Base-by-base conservation (phyloP, 805 yeast genomes). In the Teunomyces panamensis region DNA sequence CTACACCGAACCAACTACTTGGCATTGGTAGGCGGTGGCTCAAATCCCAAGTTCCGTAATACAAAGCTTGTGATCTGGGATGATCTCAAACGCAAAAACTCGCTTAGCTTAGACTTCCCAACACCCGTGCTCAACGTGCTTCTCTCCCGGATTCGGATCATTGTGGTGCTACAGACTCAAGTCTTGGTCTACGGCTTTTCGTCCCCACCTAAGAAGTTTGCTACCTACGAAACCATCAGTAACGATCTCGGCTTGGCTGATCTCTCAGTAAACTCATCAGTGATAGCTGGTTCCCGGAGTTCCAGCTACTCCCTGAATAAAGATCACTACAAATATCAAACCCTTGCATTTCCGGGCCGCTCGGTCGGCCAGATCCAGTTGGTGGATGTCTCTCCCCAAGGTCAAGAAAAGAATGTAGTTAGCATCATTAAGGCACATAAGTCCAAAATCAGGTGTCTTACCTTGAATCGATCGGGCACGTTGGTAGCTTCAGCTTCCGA, bases 21-120 rank as follows among this genome's bases (percentile, higher is more conserved):
- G 45, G 96, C 92, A 0, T 68, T 94, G 37, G 88, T 90, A 0
- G 97, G 97, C 1, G 97, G 97, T 13, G 97, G 97, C 1, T 75
- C 78, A 52, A 77, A 77, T 49, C 97, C 97, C 17, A 76, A 80
- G 51, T 88, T 81, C 58, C 87, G 96, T 1, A 75, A 80, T 55
- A 89, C 88, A 67, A 87, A 87, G 63, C 79, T 90, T 33, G 77
- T 89, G 30, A 84, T 92, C 13, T 94, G 97, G 96, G 97, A 92
- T 66, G 98, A 92, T 63, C 65, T 88, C 50, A 87, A 88, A 65
- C 78, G 84, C 52, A 83, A 83, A 54, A 83, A 84, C 27, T 85
- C 91, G 3, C 72, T 89, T 14, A 77, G 78, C 32, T 67, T 94
- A 49, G 94, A 88, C 62, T 89, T 91, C 61, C 77, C 79, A 73